Evolutionary conservation across 257 asterid species (phyloP).

Genomic region (Solanum pennellii): DNA sequence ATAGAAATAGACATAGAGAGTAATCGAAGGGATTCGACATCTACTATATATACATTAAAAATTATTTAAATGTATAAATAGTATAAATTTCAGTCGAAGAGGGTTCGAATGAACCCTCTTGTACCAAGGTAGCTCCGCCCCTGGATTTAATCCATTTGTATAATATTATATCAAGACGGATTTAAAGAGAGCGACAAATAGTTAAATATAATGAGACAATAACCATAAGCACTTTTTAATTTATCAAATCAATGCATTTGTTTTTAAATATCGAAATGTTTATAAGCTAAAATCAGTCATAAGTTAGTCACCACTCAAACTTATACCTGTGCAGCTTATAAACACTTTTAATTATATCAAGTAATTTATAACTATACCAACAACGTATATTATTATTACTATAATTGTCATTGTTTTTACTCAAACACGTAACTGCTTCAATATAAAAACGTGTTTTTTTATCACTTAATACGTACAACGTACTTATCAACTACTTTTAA

Average conservation of each 20-base stretch:
- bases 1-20: too few species aligned
- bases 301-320: background rate
- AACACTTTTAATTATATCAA: background rate
- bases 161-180: background rate
- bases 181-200: background rate
- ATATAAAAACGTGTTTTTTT: background rate
- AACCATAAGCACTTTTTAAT: background rate
- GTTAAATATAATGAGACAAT: background rate
- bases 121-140: too few species aligned
- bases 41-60: too few species aligned
- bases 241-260: background rate
- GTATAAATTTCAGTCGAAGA: too few species aligned
- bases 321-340: background rate
- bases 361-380: background rate
- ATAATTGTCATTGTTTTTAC: background rate
- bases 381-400: background rate
- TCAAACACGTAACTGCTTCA: background rate
- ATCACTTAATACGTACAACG: background rate
- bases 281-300: background rate
- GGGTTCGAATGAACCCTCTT: too few species aligned
- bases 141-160: background rate
- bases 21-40: too few species aligned
- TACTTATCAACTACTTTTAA: background rate
- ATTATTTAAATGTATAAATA: too few species aligned
- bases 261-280: background rate